A percentile compares a stretch with the other conserved stretches of the same genome.
These are phyloP conservation scores for Moesziomyces aphidis DNA, from an alignment of 1,284 basidiomycete genomes.

Conservation along the genomic window DNA sequence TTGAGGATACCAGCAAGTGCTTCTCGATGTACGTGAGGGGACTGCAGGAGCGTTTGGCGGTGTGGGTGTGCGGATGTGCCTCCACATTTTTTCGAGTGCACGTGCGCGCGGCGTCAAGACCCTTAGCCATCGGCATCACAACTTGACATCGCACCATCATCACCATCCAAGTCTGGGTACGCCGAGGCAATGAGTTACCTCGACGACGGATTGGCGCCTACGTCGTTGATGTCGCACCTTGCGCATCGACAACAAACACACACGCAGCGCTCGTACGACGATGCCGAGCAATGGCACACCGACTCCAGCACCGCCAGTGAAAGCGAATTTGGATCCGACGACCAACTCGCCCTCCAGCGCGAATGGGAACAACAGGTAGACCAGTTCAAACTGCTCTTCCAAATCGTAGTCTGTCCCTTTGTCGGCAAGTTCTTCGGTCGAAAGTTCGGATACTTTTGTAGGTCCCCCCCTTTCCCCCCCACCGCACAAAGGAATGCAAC, in stretches of 20 bases:
- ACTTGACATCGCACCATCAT: not conserved
- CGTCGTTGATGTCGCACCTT: constrained; percentile 3
- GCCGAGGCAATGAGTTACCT: not conserved
- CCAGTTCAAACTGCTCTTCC: constrained; percentile 45
- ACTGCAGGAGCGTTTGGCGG: no score
- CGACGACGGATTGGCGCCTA: not conserved
- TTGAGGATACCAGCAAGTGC: no score
- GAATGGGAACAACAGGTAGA: constrained; percentile 53
- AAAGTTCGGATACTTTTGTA: constrained; percentile 44
- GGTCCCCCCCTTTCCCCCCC: constrained; percentile 3
- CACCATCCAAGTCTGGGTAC: no score
- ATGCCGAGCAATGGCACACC: no score
- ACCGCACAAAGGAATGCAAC: not conserved
- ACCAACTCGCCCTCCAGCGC: constrained; percentile 19
- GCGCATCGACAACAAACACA: not conserved
- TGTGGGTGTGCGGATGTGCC: not conserved
- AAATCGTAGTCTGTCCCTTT: constrained; percentile 52
- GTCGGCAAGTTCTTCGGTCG: constrained; percentile 50
- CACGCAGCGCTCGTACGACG: no score
- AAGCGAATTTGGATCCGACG: constrained; percentile 1
- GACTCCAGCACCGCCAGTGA: no score
- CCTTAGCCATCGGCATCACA: no score
- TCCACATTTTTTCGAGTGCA: not conserved
- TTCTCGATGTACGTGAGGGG: no score
- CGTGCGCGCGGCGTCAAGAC: not conserved